Evolutionary conservation across 495 filamentous ascomycete genomes (phyloP), one percentile per base, ranked within the genome.

Genomic region (Clavariopsis aquatica): DNA sequence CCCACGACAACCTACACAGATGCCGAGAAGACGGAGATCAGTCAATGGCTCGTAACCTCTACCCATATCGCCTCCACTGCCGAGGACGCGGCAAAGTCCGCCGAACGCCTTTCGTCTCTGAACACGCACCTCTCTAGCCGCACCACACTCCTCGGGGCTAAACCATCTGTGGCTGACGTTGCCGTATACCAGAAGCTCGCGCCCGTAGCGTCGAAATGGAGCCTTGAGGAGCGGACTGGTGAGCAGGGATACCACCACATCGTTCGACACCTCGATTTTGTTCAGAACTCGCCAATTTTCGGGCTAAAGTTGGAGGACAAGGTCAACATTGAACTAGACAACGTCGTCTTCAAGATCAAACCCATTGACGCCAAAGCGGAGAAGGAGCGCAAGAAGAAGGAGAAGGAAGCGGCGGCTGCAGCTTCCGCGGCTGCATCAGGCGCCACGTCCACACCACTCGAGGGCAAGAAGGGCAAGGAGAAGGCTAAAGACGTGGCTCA

Each of bases 211-310:
- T 84, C 86, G 71, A 82, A 82, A 61, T 97, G 93, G 93, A 82
- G 83, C 7, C 78, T 89, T 43, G 92, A 97, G 80, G 84, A 96
- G 81, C 85, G 89, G 69, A 96, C 94, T 6, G 94, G 94, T 34
- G 85, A 96, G 80, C 81, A 91, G 49, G 94, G 94, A 57, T 89
- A 86, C 73, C 92, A 94, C 70, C 85, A 98, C 75, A 89, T 97
- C 69, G 91, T 98, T 34, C 92, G 94, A 34, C 89, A 88, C 71
- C 77, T 96, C 67, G 94, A 97, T 76, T 96, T 96, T 73, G 89
- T 98, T 60, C 94, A 98, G 80, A 96, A 95, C 78, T 84, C 89
- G 52, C 82, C 85, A 0, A 62, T 93, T 49, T 95, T 96, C 69
- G 84, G 84, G 7, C 81, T 96, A 60, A 82, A 81, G 61, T 78